These are phyloP conservation scores for Diospyros kaki DNA, from an alignment of 148 eudicot genomes.

Conservation along the genomic window DNA sequence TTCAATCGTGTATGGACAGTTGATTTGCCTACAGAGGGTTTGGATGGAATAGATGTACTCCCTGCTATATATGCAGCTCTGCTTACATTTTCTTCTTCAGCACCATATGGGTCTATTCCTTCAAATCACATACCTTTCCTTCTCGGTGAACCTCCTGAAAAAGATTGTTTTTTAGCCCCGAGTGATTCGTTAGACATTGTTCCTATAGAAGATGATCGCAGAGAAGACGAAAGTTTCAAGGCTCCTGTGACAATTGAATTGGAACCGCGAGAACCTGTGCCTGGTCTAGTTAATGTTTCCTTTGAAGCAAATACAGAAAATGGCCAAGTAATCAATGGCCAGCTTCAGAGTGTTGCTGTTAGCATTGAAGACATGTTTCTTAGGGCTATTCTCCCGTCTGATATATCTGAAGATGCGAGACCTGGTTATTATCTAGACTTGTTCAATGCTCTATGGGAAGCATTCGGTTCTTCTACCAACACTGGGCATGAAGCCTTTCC, in stretches of 20 bases:
- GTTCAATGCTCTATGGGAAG: constrained; percentile 93
- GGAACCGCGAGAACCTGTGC: constrained; percentile 89
- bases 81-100: constrained; percentile 76
- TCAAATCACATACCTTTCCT: constrained; percentile 77
- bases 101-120: constrained; percentile 78
- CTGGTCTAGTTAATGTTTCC: constrained; percentile 72
- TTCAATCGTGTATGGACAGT: constrained; percentile 47
- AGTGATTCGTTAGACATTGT: constrained; percentile 56
- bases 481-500: constrained; percentile 76
- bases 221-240: constrained; percentile 30
- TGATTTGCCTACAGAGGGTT: constrained; percentile 20
- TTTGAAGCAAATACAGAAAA: constrained; percentile 79
- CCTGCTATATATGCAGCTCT: constrained; percentile 84
- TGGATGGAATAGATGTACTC: constrained; percentile 32
- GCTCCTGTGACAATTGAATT: constrained; percentile 60
- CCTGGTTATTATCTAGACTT: constrained; percentile 52
- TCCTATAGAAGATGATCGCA: constrained; percentile 40
- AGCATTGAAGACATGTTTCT: constrained; percentile 99
- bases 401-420: constrained; percentile 33
- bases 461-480: constrained; percentile 67
- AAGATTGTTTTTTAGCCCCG: constrained; percentile 17
- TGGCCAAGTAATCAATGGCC: constrained; percentile 75
- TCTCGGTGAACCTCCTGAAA: constrained; percentile 56
- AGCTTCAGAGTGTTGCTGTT: constrained; percentile 59
- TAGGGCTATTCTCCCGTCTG: constrained; percentile 51